These are phyloP conservation scores for Mollisia scopiformis DNA, from an alignment of 2,329 filamentous ascomycete genomes.

Conservation along the genomic window DNA sequence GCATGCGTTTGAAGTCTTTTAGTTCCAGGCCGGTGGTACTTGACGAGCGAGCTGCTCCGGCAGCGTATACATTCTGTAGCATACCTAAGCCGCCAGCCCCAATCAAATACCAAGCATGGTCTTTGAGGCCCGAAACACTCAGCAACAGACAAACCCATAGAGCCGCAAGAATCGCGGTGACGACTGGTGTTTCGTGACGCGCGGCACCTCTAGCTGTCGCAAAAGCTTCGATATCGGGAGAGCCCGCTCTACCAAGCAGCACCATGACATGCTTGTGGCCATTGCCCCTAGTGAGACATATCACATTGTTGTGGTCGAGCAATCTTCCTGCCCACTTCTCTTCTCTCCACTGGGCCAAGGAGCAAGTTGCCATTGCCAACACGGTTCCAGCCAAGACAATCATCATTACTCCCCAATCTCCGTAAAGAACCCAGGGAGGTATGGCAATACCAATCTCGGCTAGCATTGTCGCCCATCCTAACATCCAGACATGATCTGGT, in stretches of 20 bases:
- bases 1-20: too few relatives aligned
- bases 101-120: not conserved
- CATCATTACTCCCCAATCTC: constrained; percentile 20
- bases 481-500: not conserved
- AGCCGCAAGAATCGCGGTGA: not conserved
- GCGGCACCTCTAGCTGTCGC: not conserved
- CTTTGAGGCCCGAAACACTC: not conserved
- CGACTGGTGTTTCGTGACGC: not conserved
- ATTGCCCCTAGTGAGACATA: not conserved
- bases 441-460: not conserved
- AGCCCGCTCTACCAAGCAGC: not conserved
- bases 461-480: not conserved
- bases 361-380: constrained; percentile 40
- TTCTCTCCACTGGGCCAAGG: constrained; percentile 44
- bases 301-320: too few relatives aligned
- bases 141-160: not conserved
- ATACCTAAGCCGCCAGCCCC: too few relatives aligned
- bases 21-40: too few relatives aligned
- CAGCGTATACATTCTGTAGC: too few relatives aligned
- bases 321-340: constrained; percentile 39
- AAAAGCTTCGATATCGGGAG: not conserved
- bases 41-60: too few relatives aligned
- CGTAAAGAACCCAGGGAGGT: not conserved
- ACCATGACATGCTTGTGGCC: not conserved
- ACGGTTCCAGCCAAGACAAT: constrained; percentile 42